A percentile compares a stretch with the other conserved stretches of the same genome.
phyloP scores from a whole-genome alignment of 805 yeast genomes.

The Candida boidinii region DNA sequence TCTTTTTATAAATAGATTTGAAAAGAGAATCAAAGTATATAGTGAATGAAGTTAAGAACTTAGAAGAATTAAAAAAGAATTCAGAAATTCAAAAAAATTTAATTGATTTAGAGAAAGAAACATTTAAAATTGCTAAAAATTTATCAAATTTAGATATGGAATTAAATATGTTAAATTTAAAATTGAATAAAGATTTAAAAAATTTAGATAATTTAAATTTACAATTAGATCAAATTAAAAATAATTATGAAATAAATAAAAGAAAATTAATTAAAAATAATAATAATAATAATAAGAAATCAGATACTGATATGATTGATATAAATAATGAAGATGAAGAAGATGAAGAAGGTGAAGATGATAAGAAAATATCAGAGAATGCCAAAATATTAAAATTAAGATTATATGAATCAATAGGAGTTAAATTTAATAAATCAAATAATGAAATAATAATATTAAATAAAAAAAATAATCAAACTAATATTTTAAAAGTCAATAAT shows the following conservation, averaged over 20 bases:
- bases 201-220: constrained; percentile 25
- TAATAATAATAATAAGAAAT: no score
- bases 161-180: constrained; percentile 30
- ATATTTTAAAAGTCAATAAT: constrained; percentile 40
- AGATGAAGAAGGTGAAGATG: no score
- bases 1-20: no score
- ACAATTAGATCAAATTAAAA: constrained; percentile 9
- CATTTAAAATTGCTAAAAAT: constrained; percentile 42
- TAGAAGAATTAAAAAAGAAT: constrained; percentile 21
- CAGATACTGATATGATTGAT: no score
- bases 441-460: constrained; percentile 41
- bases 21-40: background rate
- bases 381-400: constrained; percentile 42
- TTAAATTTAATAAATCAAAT: constrained; percentile 34
- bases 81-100: constrained; percentile 23
- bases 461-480: constrained; percentile 35
- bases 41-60: constrained; percentile 10
- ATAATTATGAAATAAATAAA: background rate
- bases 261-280: no score
- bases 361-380: constrained; percentile 29
- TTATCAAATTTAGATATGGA: constrained; percentile 41
- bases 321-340: no score
- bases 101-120: constrained; percentile 31
- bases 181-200: constrained; percentile 28
- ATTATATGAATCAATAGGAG: constrained; percentile 52